Conservation (phyloP, 2,329 filamentous ascomycete genomes). For the Rhexocercosporidium sp. region DNA sequence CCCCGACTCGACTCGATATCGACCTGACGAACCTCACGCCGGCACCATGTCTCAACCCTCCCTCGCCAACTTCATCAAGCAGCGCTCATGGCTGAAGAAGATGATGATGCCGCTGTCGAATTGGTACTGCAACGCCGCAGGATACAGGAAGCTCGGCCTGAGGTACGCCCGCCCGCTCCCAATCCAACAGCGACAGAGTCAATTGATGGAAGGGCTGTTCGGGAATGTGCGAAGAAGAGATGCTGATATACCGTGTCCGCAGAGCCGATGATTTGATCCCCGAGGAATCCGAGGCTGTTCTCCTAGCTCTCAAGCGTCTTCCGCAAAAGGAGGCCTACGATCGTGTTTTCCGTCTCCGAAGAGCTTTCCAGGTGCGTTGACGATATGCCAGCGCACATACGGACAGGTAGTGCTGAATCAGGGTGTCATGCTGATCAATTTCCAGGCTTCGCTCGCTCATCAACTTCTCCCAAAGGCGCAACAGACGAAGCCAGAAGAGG, state of each 20-base stretch:
- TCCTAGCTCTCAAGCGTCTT: constrained; percentile 88
- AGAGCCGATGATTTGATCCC: constrained; percentile 95
- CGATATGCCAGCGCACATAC: neutral
- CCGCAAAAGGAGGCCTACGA: constrained; percentile 91
- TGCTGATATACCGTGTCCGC: constrained; percentile 33
- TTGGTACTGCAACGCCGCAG: constrained; percentile 89
- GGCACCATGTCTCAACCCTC: constrained; percentile 49
- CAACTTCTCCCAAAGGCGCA: constrained; percentile 67
- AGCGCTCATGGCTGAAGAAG: constrained; percentile 84
- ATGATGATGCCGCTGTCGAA: constrained; percentile 81
- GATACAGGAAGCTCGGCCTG: constrained; percentile 92
- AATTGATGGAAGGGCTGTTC: constrained; percentile 10
- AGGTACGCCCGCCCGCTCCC: constrained; percentile 60
- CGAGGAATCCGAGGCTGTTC: constrained; percentile 88
- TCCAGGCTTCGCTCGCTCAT: constrained; percentile 62
- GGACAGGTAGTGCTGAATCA: neutral
- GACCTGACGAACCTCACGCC: constrained; percentile 24
- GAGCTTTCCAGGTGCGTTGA: constrained; percentile 80
- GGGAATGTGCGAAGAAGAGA: constrained; percentile 14
- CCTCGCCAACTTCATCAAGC: constrained; percentile 77
- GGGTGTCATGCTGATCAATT: constrained; percentile 19
- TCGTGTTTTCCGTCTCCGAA: constrained; percentile 94
- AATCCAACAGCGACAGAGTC: constrained; percentile 5
- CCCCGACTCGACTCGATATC: constrained; percentile 1
- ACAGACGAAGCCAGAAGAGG: constrained; percentile 71